A percentile compares a stretch with the other conserved stretches of the same genome.
These are phyloP conservation scores for Prunus padus DNA, from an alignment of 306 rosid genomes.

Conservation along the genomic window DNA sequence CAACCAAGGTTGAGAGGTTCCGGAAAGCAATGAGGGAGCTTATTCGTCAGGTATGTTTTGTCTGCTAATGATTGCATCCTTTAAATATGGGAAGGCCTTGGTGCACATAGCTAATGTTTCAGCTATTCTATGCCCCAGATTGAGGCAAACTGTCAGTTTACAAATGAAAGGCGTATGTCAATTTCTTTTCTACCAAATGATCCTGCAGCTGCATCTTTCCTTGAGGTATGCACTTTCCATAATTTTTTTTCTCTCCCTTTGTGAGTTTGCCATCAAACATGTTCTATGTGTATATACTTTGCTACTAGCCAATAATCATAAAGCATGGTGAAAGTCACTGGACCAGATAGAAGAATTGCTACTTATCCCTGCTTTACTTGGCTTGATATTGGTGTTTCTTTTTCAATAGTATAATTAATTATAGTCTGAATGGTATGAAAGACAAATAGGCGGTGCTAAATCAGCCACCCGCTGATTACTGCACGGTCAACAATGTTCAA, in stretches of 20 bases:
- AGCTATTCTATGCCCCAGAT: slow-evolving; percentile 45
- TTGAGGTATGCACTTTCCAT: slow-evolving; percentile 53
- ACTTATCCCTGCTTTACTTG: not conserved
- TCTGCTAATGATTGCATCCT: not conserved
- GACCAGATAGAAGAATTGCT: not conserved
- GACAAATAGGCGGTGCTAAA: no score
- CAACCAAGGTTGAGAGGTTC: slow-evolving; percentile 81
- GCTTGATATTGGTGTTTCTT: not conserved
- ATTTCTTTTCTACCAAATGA: slow-evolving; percentile 72
- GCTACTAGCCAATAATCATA: not conserved
- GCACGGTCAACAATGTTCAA: no score
- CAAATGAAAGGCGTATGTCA: slow-evolving; percentile 64
- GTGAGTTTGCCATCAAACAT: not conserved
- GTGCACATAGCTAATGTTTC: slow-evolving; percentile 30
- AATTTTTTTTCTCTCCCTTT: not conserved
- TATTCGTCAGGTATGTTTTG: slow-evolving; percentile 60
- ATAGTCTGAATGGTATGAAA: no score
- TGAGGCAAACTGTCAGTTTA: slow-evolving; percentile 66
- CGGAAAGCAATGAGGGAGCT: slow-evolving; percentile 73
- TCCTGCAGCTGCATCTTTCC: slow-evolving; percentile 57
- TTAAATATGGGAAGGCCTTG: slow-evolving; percentile 14
- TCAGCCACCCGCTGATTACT: no score
- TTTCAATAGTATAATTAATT: no score
- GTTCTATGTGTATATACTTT: not conserved
- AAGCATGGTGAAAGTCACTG: not conserved